These are phyloP conservation scores for Eleusine coracana DNA, from an alignment of 176 grass and related monocot species.

Conservation along the genomic window DNA sequence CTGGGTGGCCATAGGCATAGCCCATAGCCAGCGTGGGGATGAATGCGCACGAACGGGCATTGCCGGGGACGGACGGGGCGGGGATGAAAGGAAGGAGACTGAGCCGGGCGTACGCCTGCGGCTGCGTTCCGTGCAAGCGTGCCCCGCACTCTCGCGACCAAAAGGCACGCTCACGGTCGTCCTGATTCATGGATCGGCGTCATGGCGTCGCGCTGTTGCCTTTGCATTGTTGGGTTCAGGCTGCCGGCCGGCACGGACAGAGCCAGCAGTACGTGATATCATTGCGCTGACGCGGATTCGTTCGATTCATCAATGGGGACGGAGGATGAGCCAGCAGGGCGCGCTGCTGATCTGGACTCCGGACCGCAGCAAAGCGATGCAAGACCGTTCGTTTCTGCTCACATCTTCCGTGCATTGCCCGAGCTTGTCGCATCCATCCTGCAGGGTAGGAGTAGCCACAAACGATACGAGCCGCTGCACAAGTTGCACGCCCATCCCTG, in stretches of 20 bases:
- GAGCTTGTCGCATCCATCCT: neutral
- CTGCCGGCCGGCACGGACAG: neutral
- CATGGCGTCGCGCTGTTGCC: constrained; percentile 2
- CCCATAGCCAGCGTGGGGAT: too few species aligned
- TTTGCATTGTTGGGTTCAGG: constrained; percentile 1
- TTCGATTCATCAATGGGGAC: neutral
- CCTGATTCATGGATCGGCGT: neutral
- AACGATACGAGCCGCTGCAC: neutral
- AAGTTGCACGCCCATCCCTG: neutral
- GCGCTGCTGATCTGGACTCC: neutral
- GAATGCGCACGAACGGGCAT: too few species aligned
- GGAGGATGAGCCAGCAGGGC: neutral
- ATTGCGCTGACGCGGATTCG: constrained; percentile 33
- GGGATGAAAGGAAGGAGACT: too few species aligned
- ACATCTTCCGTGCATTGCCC: too few species aligned
- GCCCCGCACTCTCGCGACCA: neutral
- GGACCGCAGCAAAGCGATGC: neutral
- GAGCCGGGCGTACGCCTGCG: neutral
- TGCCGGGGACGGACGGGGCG: neutral
- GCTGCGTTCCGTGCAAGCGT: neutral
- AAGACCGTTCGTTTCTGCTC: neutral
- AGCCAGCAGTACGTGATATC: neutral
- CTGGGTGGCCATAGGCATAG: too few species aligned
- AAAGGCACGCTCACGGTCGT: neutral
- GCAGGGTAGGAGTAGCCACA: neutral